These are phyloP conservation scores for Sugiyamaella boreocaroliniensis DNA, from an alignment of 805 yeast species.

Conservation along the genomic window DNA sequence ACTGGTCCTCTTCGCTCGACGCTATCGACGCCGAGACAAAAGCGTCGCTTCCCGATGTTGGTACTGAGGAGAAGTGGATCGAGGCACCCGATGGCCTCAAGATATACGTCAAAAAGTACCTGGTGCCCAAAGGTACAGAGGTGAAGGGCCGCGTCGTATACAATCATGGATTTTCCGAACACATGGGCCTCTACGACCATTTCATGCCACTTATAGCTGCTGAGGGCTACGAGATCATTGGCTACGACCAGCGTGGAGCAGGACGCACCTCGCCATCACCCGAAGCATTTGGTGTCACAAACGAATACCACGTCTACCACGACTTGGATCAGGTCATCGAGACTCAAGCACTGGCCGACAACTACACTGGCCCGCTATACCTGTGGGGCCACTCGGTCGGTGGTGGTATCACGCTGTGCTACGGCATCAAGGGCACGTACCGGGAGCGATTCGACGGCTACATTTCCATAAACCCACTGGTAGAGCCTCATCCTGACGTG, in stretches of 20 bases:
- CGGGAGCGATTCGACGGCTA: constrained; percentile 30
- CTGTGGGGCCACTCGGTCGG: constrained; percentile 37
- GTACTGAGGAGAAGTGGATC: constrained; percentile 3
- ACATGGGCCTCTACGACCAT: constrained; percentile 26
- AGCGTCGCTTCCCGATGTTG: not conserved
- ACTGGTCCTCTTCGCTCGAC: no score
- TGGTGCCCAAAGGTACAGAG: constrained; percentile 16
- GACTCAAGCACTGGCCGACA: constrained; percentile 5
- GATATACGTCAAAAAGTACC: constrained; percentile 15
- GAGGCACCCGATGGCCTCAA: constrained; percentile 11
- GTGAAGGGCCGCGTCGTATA: constrained; percentile 28
- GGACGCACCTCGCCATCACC: constrained; percentile 29
- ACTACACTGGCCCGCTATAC: constrained; percentile 22
- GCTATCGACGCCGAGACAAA: no score
- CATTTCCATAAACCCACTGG: constrained; percentile 30
- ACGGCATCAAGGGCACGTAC: constrained; percentile 30
- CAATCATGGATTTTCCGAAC: constrained; percentile 36
- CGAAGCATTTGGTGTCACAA: constrained; percentile 29
- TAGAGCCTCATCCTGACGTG: constrained; percentile 22
- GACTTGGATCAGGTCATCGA: constrained; percentile 31
- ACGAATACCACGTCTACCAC: constrained; percentile 27
- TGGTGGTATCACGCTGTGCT: constrained; percentile 33
- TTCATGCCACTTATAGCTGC: constrained; percentile 26
- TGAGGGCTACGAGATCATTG: constrained; percentile 31
- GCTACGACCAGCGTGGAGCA: constrained; percentile 36